Base-by-base conservation (phyloP, 305 asterid genomes). In the Fraxinus nigra region DNA sequence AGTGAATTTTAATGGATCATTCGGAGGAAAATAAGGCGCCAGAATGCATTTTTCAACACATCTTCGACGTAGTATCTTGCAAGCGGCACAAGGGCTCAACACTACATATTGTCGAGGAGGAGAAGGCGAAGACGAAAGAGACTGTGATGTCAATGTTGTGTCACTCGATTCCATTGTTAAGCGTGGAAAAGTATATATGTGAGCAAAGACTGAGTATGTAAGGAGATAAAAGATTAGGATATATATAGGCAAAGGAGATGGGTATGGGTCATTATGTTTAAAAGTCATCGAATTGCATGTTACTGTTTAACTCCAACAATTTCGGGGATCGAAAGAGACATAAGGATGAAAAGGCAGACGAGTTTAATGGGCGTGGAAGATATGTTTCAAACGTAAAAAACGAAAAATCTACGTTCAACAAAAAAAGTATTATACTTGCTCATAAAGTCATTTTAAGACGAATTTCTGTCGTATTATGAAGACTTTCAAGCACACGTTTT, bases 11-110 rank as follows among this genome's bases (percentile, higher is more conserved):
- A 92, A 85, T 4, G 97, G 97, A 54, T 92, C 95, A 79, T 54
- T 85, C 30, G 97, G 97, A 20, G 97, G 97, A 28, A 92, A 92
- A 81, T 92, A 91, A 7, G 97, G 97, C 24, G 97, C 95, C 75
- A 92, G 73, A 16, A 92, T 90, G 30, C 97, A 92, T 83, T 92
- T 92, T 7, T 90, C 94, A 35, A 90, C 92, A 76, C 97, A 92
- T 72, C 95, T 80, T 76, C 97, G 84, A 32, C 97, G 86, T 2
- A 93, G 76, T 26, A 93, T 87, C 88, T 91, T 93, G 84, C 97
- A 93, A 67, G 97, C 97, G 26, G 97, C 97, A 56, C 97, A 93
- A 24, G 97, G 97, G 88, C 92, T 91, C 43, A 85, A 75, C 13
- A 92, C 92, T 22, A 84, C 85, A 13, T 43, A 79, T 10, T 76